Conservation (phyloP, 2,329 filamentous ascomycete genomes). For the Colletotrichum cereale region DNA sequence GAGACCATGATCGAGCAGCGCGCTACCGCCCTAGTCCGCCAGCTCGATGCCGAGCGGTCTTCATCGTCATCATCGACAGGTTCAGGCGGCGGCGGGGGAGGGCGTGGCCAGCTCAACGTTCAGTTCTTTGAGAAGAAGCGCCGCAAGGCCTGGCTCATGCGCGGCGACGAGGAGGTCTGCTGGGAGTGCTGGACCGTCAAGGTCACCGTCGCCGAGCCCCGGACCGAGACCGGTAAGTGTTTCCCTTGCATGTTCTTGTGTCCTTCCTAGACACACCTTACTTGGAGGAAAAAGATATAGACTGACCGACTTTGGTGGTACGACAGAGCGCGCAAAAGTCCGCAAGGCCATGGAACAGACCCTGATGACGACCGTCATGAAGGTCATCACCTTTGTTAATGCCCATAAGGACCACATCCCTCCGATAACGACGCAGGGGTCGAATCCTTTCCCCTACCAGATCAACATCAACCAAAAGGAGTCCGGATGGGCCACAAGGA, state of each 20-base stretch:
- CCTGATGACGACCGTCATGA: constrained; percentile 87
- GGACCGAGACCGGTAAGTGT: constrained; percentile 84
- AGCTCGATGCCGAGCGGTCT: constrained; percentile 73
- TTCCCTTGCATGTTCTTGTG: neutral
- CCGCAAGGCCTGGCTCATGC: constrained; percentile 83
- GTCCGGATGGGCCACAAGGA: constrained; percentile 82
- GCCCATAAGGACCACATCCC: constrained; percentile 95
- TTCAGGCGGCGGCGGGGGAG: constrained; percentile 60
- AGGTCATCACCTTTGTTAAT: constrained; percentile 90
- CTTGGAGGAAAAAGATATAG: neutral
- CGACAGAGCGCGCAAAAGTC: constrained; percentile 86
- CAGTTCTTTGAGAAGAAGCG: constrained; percentile 96
- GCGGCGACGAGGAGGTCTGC: constrained; percentile 90
- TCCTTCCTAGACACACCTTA: neutral
- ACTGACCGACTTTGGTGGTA: constrained; percentile 2
- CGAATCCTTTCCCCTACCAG: constrained; percentile 95
- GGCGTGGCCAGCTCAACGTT: constrained; percentile 83
- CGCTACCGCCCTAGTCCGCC: constrained; percentile 81
- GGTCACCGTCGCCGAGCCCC: constrained; percentile 90
- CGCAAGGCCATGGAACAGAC: constrained; percentile 92
- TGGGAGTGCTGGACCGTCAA: constrained; percentile 98
- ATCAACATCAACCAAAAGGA: constrained; percentile 89
- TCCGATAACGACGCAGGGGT: constrained; percentile 92
- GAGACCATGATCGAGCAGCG: constrained; percentile 94
- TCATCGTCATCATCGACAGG: constrained; percentile 39